Evolutionary conservation across 1,284 basidiomycete genomes (phyloP).

Genomic region (Trametes polyzona): DNA sequence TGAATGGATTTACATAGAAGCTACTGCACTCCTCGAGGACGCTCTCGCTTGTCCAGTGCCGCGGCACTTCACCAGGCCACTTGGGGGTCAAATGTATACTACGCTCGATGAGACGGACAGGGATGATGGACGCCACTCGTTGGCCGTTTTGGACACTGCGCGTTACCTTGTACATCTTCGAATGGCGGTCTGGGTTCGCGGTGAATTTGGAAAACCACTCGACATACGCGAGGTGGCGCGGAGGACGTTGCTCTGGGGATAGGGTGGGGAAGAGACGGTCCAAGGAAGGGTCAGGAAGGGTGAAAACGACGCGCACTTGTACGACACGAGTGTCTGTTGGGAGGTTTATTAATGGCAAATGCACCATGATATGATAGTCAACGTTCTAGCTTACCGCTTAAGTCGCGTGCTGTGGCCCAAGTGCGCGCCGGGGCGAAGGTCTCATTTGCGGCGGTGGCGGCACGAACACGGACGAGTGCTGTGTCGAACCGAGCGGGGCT

Average conservation of each 20-base stretch:
- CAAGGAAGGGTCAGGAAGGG: background rate
- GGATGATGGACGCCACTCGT: constrained; percentile 1
- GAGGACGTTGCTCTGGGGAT: background rate
- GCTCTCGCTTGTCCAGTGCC: constrained; percentile 9
- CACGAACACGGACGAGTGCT: background rate
- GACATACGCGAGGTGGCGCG: constrained; percentile 30
- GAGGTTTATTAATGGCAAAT: no score
- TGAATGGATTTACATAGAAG: constrained; percentile 16
- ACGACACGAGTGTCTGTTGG: background rate
- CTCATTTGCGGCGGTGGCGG: background rate
- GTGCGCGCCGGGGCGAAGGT: no score
- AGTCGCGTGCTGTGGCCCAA: background rate
- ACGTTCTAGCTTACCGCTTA: background rate
- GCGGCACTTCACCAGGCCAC: background rate
- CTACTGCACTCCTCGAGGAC: background rate
- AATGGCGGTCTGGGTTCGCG: background rate
- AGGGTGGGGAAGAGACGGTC: background rate
- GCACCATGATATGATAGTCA: background rate
- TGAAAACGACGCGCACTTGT: constrained; percentile 5
- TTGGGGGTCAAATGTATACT: constrained; percentile 12
- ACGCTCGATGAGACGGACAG: constrained; percentile 6
- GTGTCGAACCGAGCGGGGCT: constrained; percentile 9
- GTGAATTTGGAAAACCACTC: constrained; percentile 33
- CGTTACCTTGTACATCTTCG: background rate
- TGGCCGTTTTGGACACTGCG: background rate